Evolutionary conservation across 2,329 filamentous ascomycete species (phyloP).

Genomic region (Drechmeria coniospora): DNA sequence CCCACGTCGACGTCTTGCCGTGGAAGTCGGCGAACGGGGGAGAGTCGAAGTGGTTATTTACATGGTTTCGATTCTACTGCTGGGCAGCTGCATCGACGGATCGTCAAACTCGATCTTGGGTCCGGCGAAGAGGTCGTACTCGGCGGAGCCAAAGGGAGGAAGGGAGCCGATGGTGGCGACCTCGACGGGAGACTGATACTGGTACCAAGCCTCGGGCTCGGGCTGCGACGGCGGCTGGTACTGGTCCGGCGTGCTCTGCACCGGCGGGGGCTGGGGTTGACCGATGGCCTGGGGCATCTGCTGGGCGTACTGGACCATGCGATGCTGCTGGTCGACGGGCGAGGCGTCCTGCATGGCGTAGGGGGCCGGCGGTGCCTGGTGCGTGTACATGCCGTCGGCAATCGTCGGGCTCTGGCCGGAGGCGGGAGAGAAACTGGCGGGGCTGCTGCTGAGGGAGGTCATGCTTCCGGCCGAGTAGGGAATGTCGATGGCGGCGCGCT

Average conservation of each 20-base stretch:
- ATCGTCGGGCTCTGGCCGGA: slow-evolving; percentile 37
- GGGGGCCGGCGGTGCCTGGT: slow-evolving; percentile 31
- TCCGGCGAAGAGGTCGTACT: slow-evolving; percentile 34
- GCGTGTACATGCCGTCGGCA: slow-evolving; percentile 42
- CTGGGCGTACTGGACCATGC: slow-evolving; percentile 28
- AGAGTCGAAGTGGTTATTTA: no score
- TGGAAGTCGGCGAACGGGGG: no score
- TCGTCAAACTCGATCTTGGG: slow-evolving; percentile 44
- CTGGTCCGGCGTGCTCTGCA: slow-evolving; percentile 14
- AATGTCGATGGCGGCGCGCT: slow-evolving; percentile 31
- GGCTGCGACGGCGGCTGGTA: slow-evolving; percentile 23
- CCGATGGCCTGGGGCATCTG: slow-evolving; percentile 23
- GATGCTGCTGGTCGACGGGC: slow-evolving; percentile 27
- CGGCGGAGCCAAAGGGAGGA: slow-evolving; percentile 31
- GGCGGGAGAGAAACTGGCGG: slow-evolving; percentile 39
- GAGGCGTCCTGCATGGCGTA: slow-evolving; percentile 33
- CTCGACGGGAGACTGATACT: slow-evolving; percentile 42
- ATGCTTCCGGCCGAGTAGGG: slow-evolving; percentile 32
- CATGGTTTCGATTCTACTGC: slow-evolving; percentile 40
- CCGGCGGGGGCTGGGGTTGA: slow-evolving; percentile 14
- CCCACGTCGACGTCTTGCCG: background rate
- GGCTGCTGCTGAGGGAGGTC: slow-evolving; percentile 41
- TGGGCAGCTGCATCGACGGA: slow-evolving; percentile 42
- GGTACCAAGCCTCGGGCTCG: slow-evolving; percentile 37
- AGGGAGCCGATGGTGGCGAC: slow-evolving; percentile 37